phyloP scores from a whole-genome alignment of 306 rosid species.

The Malus fusca region DNA sequence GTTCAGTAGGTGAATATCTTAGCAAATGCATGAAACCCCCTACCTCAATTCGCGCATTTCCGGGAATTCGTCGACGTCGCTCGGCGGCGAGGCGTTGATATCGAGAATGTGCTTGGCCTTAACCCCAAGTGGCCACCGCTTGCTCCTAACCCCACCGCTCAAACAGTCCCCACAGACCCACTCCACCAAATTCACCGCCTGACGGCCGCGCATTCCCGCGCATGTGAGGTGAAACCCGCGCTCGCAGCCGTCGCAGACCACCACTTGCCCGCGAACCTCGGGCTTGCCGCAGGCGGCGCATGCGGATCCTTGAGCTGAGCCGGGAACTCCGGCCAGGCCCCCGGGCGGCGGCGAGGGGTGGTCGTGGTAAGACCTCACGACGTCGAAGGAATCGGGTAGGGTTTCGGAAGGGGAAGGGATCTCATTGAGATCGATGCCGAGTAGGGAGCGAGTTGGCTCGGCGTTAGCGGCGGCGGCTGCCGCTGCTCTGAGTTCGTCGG shows the following conservation, averaged over 20 bases:
- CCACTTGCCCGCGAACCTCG: constrained; percentile 40
- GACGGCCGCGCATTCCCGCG: constrained; percentile 63
- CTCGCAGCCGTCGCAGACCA: constrained; percentile 99
- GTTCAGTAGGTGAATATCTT: neutral
- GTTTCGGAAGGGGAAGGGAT: constrained; percentile 90
- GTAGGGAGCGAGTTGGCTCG: constrained; percentile 51
- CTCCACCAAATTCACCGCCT: constrained; percentile 41
- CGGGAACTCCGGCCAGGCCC: constrained; percentile 50
- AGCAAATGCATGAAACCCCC: constrained; percentile 9
- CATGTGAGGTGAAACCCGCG: constrained; percentile 71
- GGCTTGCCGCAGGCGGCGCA: constrained; percentile 54
- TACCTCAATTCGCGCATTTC: constrained; percentile 64
- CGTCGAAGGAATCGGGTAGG: constrained; percentile 65
- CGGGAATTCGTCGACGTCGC: constrained; percentile 45
- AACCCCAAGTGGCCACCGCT: constrained; percentile 89
- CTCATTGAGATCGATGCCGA: constrained; percentile 94
- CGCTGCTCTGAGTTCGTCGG: constrained; percentile 40
- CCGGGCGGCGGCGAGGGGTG: constrained; percentile 77
- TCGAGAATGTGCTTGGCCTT: constrained; percentile 83
- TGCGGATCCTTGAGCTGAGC: constrained; percentile 15
- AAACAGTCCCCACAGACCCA: constrained; percentile 86
- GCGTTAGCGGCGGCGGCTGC: constrained; percentile 11
- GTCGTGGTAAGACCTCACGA: constrained; percentile 72
- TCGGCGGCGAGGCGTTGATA: constrained; percentile 93
- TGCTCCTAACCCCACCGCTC: constrained; percentile 60